Conservation (phyloP, 116 monocot species). For the Papilionanthe hybrid region DNA sequence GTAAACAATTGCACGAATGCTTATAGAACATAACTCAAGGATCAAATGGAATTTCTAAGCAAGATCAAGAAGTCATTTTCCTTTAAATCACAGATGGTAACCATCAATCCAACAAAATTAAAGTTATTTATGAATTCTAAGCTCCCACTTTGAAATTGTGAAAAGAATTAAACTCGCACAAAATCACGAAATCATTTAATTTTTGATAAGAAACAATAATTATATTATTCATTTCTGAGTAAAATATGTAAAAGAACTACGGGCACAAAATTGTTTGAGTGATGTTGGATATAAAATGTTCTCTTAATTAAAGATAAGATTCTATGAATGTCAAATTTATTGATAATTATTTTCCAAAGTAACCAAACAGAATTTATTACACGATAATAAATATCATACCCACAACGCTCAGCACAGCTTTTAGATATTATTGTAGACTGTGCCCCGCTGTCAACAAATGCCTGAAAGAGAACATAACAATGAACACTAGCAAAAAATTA, state of each 20-base stretch:
- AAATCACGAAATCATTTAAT: neutral
- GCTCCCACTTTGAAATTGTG: no score
- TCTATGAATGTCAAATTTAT: neutral
- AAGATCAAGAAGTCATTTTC: no score
- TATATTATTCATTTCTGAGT: neutral
- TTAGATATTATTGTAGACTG: slow-evolving; percentile 98
- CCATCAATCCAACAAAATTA: no score
- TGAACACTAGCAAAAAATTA: neutral
- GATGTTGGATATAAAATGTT: neutral
- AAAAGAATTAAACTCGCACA: no score
- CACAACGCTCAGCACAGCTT: slow-evolving; percentile 94
- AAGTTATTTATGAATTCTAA: no score
- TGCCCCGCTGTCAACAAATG: slow-evolving; percentile 98
- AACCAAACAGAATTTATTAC: slow-evolving; percentile 39
- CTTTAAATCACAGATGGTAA: no score
- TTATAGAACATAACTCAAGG: no score
- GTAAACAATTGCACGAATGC: no score
- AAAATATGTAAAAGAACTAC: neutral
- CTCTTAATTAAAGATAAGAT: neutral
- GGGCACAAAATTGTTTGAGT: neutral
- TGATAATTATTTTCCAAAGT: slow-evolving; percentile 12
- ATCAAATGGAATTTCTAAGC: no score
- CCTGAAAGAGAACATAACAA: slow-evolving; percentile 36
- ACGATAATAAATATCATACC: slow-evolving; percentile 39
- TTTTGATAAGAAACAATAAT: neutral